Percentiles rank a stretch among this genome's conserved stretches.
Conservation (phyloP, 495 filamentous ascomycete species). For the Lepraria neglecta region DNA sequence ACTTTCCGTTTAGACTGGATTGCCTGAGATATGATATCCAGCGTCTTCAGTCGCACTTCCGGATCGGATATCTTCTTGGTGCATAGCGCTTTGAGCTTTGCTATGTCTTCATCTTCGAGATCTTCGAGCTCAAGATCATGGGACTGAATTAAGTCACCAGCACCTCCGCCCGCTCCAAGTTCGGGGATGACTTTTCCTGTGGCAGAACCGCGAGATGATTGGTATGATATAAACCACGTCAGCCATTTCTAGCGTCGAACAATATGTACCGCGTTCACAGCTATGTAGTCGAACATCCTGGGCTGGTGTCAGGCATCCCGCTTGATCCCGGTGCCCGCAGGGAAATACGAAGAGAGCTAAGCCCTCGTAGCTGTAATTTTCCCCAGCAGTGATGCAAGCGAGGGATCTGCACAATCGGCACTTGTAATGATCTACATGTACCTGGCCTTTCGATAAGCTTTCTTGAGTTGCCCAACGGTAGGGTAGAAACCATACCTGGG, state of each 20-base stretch:
- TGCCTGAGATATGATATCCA: constrained; percentile 34
- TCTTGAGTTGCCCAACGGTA: neutral
- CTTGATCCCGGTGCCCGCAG: constrained; percentile 62
- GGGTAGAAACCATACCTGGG: constrained; percentile 44
- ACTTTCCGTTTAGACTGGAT: constrained; percentile 34
- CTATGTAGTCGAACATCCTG: constrained; percentile 70
- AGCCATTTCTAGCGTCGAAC: constrained; percentile 47
- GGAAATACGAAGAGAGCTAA: constrained; percentile 67
- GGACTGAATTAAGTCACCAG: constrained; percentile 61
- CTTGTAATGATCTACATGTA: constrained; percentile 83
- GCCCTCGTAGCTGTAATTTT: constrained; percentile 47
- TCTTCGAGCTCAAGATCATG: constrained; percentile 54
- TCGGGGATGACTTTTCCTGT: constrained; percentile 61
- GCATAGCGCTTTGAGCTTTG: constrained; percentile 30
- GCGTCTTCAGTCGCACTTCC: constrained; percentile 32
- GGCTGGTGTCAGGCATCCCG: constrained; percentile 64
- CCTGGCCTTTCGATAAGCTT: constrained; percentile 35
- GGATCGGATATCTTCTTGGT: constrained; percentile 36
- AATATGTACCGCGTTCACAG: constrained; percentile 69
- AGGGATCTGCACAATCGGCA: constrained; percentile 66
- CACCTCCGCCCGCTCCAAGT: constrained; percentile 69
- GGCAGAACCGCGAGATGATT: constrained; percentile 54
- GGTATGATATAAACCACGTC: constrained; percentile 72
- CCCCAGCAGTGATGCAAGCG: constrained; percentile 29
- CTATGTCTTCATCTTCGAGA: constrained; percentile 6